Evolutionary conservation across 2,329 filamentous ascomycete species (phyloP).

Genomic region (Ilyonectria sp.): DNA sequence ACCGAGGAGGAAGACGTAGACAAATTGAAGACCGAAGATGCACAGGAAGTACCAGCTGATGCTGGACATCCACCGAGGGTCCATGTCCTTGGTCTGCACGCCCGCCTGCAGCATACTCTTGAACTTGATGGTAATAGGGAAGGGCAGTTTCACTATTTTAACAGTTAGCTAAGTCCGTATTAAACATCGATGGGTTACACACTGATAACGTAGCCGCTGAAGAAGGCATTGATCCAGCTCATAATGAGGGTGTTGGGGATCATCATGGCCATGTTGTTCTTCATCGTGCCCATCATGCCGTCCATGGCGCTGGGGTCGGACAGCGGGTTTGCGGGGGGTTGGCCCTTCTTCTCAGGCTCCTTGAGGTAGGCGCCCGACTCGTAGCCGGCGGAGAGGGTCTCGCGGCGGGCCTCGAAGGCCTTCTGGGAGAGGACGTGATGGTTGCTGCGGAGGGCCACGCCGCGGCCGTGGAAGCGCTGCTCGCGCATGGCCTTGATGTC

Average conservation of each 20-base stretch:
- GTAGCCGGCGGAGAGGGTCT: conserved; percentile 84
- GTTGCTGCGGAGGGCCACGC: conserved; percentile 87
- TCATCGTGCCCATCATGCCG: conserved; percentile 99
- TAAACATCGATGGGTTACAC: conserved; percentile 42
- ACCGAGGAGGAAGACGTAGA: conserved; percentile 96
- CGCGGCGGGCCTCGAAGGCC: conserved; percentile 85
- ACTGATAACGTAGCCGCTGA: conserved; percentile 98
- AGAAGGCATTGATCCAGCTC: conserved; percentile 99
- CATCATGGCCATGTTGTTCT: conserved; percentile 99
- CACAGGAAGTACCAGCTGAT: conserved; percentile 99
- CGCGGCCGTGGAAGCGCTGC: conserved; percentile 86
- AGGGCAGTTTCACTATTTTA: conserved; percentile 89
- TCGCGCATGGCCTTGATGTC: conserved; percentile 84
- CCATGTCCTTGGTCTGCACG: conserved; percentile 94
- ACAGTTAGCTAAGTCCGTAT: conserved; percentile 38
- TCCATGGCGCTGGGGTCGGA: conserved; percentile 97
- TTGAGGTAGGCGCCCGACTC: conserved; percentile 92
- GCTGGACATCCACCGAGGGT: conserved; percentile 98
- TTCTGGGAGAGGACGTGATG: conserved; percentile 83
- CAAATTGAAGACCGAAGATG: conserved; percentile 94
- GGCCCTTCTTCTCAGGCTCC: conserved; percentile 86
- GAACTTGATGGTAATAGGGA: conserved; percentile 98
- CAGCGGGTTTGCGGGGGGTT: conserved; percentile 94
- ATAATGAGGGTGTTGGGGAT: conserved; percentile 98
- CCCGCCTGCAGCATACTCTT: conserved; percentile 99